Evolutionary conservation across 2,329 filamentous ascomycete species (phyloP), one percentile per base, ranked within the genome.

Genomic region (Didymosphaeria variabile): DNA sequence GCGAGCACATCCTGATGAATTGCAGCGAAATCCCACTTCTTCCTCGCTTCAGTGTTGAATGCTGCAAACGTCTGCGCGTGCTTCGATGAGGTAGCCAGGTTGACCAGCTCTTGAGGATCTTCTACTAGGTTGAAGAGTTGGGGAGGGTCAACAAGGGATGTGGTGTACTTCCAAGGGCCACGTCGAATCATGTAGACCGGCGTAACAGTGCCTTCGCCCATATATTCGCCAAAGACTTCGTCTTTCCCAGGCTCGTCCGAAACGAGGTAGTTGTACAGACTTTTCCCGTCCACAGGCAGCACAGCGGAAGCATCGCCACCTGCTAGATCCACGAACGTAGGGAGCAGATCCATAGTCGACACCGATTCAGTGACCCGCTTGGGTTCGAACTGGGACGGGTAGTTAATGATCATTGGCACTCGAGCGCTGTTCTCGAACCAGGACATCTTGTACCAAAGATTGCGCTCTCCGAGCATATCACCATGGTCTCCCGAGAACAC

Each of bases 391-490:
- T 85, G 86, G 70, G 88, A 84, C 29, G 94, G 94, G 71, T 94
- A 88, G 78, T 93, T 90, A 76, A 97, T 86, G 66, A 97, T 84
- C 75, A 97, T 89, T 1, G 94, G 94, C 23, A 97, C 94, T 31
- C 94, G 90, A 49, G 93, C 92, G 13, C 93, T 97, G 44, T 90
- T 90, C 84, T 97, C 94, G 72, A 93, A 97, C 86, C 95, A 97
- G 74, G 88, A 93, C 94, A 97, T 97, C 85, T 97, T 97, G 84
- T 97, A 94, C 94, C 94, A 97, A 50, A 97, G 83, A 6, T 91
- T 91, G 56, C 93, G 89, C 83, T 97, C 94, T 61, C 94, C 94
- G 8, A 97, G 87, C 94, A 97, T 97, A 79, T 97, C 94, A 58
- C 94, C 94, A 74, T 97, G 94, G 76, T 97, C 94, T 47, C 94